Percentiles rank a stretch among this genome's conserved stretches.
Evolutionary conservation across 306 rosid species (phyloP).

Genomic region (Fagus crenata): DNA sequence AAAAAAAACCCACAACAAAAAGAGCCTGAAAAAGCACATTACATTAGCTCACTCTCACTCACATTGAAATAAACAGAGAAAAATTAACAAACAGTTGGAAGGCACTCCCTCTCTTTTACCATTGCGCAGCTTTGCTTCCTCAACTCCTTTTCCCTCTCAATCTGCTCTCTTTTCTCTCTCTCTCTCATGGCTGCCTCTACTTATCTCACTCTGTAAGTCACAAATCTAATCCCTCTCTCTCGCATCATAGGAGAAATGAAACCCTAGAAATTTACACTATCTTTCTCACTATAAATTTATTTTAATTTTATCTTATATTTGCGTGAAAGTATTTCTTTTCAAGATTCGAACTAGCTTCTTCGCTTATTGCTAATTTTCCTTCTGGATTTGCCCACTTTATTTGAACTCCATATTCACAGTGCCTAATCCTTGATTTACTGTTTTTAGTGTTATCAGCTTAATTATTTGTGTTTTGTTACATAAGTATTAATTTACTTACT

Average conservation of each 20-base stretch:
- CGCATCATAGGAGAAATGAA: neutral
- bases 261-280: conserved; percentile 29
- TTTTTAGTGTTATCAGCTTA: neutral
- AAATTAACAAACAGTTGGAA: too few species aligned
- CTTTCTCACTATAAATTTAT: neutral
- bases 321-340: conserved; percentile 12
- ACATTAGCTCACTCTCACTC: too few species aligned
- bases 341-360: conserved; percentile 28
- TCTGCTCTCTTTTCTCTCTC: conserved; percentile 7
- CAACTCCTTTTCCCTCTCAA: neutral
- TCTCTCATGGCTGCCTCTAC: neutral
- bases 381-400: neutral
- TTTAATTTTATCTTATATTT: neutral
- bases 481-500: neutral
- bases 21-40: too few species aligned
- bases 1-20: too few species aligned
- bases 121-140: neutral
- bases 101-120: too few species aligned
- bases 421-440: conserved; percentile 8
- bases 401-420: neutral
- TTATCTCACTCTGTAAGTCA: conserved; percentile 29
- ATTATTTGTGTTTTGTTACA: neutral
- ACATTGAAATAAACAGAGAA: too few species aligned
- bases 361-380: neutral
- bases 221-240: conserved; percentile 15